A percentile compares a stretch with the other conserved stretches of the same genome.
phyloP scores from a whole-genome alignment of 2,329 filamentous ascomycete genomes.

The Neofusicoccum laricinum region DNA sequence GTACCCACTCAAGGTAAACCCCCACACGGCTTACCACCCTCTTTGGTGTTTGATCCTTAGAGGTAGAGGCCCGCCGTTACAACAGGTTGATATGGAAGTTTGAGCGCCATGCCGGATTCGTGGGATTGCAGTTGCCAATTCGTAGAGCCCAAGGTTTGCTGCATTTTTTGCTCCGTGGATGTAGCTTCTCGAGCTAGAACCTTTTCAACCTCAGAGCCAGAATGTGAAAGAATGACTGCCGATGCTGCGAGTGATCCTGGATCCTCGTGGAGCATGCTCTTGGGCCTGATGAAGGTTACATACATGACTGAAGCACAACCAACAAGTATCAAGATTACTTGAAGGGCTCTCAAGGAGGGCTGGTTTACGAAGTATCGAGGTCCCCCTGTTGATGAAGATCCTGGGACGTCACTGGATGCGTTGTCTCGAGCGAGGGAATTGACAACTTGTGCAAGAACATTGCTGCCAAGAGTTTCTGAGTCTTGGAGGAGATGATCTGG shows the following conservation, averaged over 20 bases:
- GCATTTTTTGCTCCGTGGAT: neutral
- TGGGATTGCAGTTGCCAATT: neutral
- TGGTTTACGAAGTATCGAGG: neutral
- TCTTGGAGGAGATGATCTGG: neutral
- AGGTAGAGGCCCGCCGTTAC: too few species aligned
- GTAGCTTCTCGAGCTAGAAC: neutral
- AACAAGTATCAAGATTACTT: neutral
- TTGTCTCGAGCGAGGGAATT: neutral
- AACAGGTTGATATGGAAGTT: neutral
- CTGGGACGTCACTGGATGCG: neutral
- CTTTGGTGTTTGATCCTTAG: too few species aligned
- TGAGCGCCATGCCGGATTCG: neutral
- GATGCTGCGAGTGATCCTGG: neutral
- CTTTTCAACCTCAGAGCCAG: neutral
- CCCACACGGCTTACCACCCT: too few species aligned
- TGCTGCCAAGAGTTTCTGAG: neutral
- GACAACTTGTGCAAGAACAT: neutral
- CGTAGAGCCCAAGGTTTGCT: neutral
- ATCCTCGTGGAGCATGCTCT: neutral
- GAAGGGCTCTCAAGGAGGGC: neutral
- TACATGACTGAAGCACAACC: neutral
- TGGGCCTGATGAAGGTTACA: neutral
- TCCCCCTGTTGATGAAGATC: neutral
- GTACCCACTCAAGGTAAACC: too few species aligned
- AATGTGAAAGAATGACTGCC: neutral